These are phyloP conservation scores for Nemania sp. DNA, from an alignment of 2,329 filamentous ascomycete species.

Conservation along the genomic window DNA sequence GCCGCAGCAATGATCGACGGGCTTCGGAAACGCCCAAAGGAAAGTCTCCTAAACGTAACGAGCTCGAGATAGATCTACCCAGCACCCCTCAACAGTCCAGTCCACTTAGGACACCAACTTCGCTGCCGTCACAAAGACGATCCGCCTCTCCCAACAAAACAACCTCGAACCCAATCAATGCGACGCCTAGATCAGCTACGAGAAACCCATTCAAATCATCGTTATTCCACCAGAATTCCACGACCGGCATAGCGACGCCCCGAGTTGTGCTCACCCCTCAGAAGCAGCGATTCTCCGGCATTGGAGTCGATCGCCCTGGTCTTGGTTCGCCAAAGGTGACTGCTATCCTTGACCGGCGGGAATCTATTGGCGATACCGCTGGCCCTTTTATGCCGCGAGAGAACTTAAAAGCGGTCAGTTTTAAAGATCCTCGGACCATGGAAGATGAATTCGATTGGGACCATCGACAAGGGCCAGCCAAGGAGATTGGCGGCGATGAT, in stretches of 20 bases:
- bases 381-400: conserved; percentile 64
- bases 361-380: conserved; percentile 71
- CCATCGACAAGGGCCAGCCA: conserved; percentile 62
- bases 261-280: conserved; percentile 67
- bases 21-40: conserved; percentile 48
- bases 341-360: conserved; percentile 70
- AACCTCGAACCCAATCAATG: conserved; percentile 14
- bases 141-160: conserved; percentile 55
- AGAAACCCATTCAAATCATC: conserved; percentile 43
- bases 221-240: conserved; percentile 40
- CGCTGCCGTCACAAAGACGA: conserved; percentile 50
- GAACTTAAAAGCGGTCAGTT: conserved; percentile 56
- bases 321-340: conserved; percentile 77
- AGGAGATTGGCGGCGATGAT: conserved; percentile 59
- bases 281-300: conserved; percentile 63
- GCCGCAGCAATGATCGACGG: conserved; percentile 52
- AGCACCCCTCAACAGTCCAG: conserved; percentile 50
- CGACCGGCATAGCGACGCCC: conserved; percentile 64
- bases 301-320: conserved; percentile 71
- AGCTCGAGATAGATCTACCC: conserved; percentile 48
- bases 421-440: conserved; percentile 67
- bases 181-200: conserved; percentile 34
- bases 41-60: conserved; percentile 37
- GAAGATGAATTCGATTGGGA: conserved; percentile 68
- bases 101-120: conserved; percentile 54